Conservation (phyloP, 306 rosid species). For the Fragaria iinumae region DNA sequence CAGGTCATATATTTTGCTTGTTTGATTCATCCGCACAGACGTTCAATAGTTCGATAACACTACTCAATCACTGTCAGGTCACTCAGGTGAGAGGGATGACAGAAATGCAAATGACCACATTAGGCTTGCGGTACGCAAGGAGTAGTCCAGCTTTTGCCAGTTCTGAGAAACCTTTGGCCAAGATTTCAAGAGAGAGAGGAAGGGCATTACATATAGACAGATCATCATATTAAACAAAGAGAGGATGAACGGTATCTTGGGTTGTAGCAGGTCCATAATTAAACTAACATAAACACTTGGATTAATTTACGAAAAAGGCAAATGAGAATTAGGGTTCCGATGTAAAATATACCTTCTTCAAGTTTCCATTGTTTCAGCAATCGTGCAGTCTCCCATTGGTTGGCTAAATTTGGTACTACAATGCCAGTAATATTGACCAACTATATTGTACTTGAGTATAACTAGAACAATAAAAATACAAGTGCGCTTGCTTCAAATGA, state of each 20-base stretch:
- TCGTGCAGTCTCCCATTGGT: constrained; percentile 10
- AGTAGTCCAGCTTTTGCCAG: no score
- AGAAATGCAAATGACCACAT: no score
- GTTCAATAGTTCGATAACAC: no score
- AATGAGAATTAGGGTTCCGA: not conserved
- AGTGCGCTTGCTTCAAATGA: not conserved
- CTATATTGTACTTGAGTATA: not conserved
- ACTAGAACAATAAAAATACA: not conserved
- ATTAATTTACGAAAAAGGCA: not conserved
- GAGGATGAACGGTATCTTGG: not conserved
- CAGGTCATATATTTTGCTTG: no score
- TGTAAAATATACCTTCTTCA: not conserved
- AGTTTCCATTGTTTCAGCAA: constrained; percentile 2
- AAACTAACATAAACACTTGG: not conserved
- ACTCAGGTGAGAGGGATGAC: no score
- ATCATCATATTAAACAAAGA: not conserved
- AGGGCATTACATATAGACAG: not conserved
- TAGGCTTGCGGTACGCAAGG: no score
- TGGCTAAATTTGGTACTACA: not conserved
- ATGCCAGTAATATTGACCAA: constrained; percentile 9
- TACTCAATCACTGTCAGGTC: no score
- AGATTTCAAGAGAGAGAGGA: not conserved
- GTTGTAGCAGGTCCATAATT: not conserved
- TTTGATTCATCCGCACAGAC: no score
- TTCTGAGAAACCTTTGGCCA: not conserved